Conservation (phyloP, 768 basidiomycete genomes). For the Macrocybe gigantea region DNA sequence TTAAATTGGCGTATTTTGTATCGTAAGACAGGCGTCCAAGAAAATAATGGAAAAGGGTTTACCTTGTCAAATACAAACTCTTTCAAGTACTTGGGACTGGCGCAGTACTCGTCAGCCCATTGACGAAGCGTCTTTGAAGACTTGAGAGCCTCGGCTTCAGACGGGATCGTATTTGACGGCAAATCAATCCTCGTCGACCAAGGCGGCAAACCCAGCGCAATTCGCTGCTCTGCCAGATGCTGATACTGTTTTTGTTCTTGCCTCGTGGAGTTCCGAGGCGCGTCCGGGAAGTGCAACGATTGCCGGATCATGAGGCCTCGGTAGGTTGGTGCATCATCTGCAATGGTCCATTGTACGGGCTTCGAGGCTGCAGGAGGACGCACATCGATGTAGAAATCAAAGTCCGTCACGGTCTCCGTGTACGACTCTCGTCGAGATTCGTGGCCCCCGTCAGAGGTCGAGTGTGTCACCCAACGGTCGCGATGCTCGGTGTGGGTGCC, state of each 20-base stretch:
- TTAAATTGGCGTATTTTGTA: neutral
- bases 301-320: slow-evolving; percentile 53
- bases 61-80: slow-evolving; percentile 77
- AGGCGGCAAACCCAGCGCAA: slow-evolving; percentile 42
- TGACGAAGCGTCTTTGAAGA: slow-evolving; percentile 61
- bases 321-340: slow-evolving; percentile 52
- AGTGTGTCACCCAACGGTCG: slow-evolving; percentile 30
- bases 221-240: slow-evolving; percentile 39
- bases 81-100: slow-evolving; percentile 63
- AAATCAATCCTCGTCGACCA: slow-evolving; percentile 26
- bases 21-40: neutral
- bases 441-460: slow-evolving; percentile 19
- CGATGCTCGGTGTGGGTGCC: slow-evolving; percentile 49
- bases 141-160: slow-evolving; percentile 21
- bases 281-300: slow-evolving; percentile 31
- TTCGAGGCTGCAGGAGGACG: slow-evolving; percentile 31
- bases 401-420: slow-evolving; percentile 50
- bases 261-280: slow-evolving; percentile 26
- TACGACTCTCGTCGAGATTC: slow-evolving; percentile 36
- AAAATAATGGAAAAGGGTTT: neutral
- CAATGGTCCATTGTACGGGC: slow-evolving; percentile 47
- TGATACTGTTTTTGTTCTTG: slow-evolving; percentile 35
- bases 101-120: slow-evolving; percentile 84
- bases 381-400: slow-evolving; percentile 55
- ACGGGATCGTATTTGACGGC: slow-evolving; percentile 11